Base-by-base conservation (phyloP, 1,284 basidiomycete genomes). In the Ceratobasidium sp. region DNA sequence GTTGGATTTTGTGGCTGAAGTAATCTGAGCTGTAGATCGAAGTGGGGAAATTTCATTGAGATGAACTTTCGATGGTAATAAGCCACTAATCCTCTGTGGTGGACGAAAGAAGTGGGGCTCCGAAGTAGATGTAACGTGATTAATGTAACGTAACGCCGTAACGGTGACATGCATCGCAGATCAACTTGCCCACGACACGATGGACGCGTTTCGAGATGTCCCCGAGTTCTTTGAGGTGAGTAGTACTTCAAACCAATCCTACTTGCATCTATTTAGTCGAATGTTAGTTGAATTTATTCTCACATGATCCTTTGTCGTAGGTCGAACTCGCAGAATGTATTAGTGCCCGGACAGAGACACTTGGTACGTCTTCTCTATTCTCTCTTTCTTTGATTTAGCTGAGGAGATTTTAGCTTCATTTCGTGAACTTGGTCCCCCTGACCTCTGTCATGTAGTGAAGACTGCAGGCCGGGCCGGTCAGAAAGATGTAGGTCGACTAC, bases 371-470 rank as follows among this genome's bases (percentile, higher is more conserved):
- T 9, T 9, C n/a, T n/a, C 31, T 31, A 22, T 11, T 19, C 1
- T n/a, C 36, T 59, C n/a, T n/a, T n/a, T n/a, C n/a, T n/a, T n/a
- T n/a, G n/a, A n/a, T n/a, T n/a, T n/a, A n/a, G n/a, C n/a, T n/a
- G n/a, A n/a, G n/a, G n/a, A n/a, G 22, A 19, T 24, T 19, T 75
- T 79, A 97, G 95, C 94, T 7, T 92, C 95, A 11, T 99, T 99
- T 84, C 89, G 97, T 53, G 97, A 99, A 85, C 91, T 99, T 24
- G 97, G 97, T 15, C 97, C 98, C 0, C 97, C 97, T 17, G 98
- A 99, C 83, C 85, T 99, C 47, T 97, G 95, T 80, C 96, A 99
- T 85, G 93, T 98, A 74, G 90, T 98, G 78, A 99, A 99, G 83
- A 95, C 90, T 57, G 93, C 92, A 0, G 95, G 95, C 19, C 89